phyloP scores from a whole-genome alignment of 2,329 filamentous ascomycete species.

The Arthrobotrys conoides region DNA sequence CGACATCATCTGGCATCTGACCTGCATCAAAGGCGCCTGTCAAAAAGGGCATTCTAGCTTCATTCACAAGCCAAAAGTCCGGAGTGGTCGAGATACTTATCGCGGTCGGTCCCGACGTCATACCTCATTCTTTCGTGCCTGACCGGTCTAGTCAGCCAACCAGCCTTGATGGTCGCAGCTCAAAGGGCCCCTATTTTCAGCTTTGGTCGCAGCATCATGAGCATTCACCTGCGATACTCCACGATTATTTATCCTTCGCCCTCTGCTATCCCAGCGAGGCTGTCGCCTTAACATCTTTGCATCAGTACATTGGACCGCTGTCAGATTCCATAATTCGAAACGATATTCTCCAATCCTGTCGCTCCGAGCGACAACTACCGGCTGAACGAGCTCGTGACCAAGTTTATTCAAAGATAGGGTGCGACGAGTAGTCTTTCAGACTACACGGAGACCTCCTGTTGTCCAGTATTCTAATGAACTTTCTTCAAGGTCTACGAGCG shows the following conservation, averaged over 20 bases:
- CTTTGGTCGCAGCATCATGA: slow-evolving; percentile 41
- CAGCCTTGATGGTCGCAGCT: slow-evolving; percentile 40
- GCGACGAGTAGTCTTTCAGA: slow-evolving; percentile 28
- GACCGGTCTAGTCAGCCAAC: neutral
- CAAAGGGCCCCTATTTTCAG: slow-evolving; percentile 11
- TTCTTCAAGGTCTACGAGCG: slow-evolving; percentile 49
- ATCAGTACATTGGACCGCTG: neutral
- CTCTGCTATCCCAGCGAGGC: slow-evolving; percentile 32
- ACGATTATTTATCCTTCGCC: slow-evolving; percentile 18
- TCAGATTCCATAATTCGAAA: slow-evolving; percentile 2
- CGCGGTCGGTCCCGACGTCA: slow-evolving; percentile 51
- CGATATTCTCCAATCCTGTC: slow-evolving; percentile 1
- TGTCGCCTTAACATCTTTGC: slow-evolving; percentile 20
- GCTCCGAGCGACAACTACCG: slow-evolving; percentile 1
- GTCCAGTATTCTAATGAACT: slow-evolving; percentile 45
- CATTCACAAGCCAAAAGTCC: slow-evolving; percentile 38
- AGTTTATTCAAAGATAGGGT: slow-evolving; percentile 12
- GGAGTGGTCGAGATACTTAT: neutral
- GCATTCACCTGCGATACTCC: slow-evolving; percentile 24
- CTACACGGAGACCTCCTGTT: slow-evolving; percentile 3
- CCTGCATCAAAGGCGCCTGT: slow-evolving; percentile 32
- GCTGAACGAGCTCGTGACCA: neutral
- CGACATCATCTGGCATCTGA: slow-evolving; percentile 43
- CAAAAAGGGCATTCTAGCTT: slow-evolving; percentile 17
- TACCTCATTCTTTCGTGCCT: slow-evolving; percentile 41